These are phyloP conservation scores for Aspergillus phoenicis DNA, from an alignment of 2,329 filamentous ascomycete genomes.

Conservation along the genomic window DNA sequence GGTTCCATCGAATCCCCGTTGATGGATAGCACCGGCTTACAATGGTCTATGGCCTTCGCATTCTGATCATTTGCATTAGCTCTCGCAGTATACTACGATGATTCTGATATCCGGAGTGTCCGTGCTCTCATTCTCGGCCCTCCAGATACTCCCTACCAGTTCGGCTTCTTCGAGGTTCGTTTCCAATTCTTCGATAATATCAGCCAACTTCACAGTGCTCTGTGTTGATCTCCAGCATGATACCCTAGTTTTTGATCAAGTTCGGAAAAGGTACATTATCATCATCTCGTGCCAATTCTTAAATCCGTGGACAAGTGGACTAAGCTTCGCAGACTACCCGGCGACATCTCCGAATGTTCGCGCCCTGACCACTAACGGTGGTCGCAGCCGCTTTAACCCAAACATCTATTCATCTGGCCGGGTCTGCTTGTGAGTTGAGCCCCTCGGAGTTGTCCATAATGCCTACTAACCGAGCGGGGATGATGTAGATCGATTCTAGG, in stretches of 20 bases:
- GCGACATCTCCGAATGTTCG: slow-evolving; percentile 62
- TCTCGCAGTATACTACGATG: slow-evolving; percentile 82
- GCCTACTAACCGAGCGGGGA: slow-evolving; percentile 20
- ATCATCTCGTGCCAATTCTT: neutral
- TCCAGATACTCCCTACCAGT: slow-evolving; percentile 93
- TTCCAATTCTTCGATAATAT: neutral
- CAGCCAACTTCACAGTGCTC: neutral
- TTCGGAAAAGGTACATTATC: slow-evolving; percentile 67
- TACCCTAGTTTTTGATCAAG: slow-evolving; percentile 68
- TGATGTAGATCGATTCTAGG: slow-evolving; percentile 76
- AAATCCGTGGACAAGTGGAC: neutral
- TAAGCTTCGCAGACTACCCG: slow-evolving; percentile 70
- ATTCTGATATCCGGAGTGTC: slow-evolving; percentile 85
- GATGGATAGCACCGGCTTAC: neutral
- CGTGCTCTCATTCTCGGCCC: slow-evolving; percentile 88
- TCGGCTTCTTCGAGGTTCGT: slow-evolving; percentile 88
- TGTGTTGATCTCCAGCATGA: slow-evolving; percentile 3
- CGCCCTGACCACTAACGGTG: slow-evolving; percentile 83
- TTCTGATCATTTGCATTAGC: slow-evolving; percentile 53
- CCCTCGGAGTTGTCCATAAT: neutral
- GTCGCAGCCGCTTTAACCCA: slow-evolving; percentile 87
- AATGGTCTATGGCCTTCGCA: slow-evolving; percentile 7
- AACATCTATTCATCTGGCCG: slow-evolving; percentile 93
- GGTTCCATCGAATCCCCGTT: neutral
- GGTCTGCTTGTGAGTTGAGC: slow-evolving; percentile 76